Base-by-base conservation (phyloP, 2,329 filamentous ascomycete species). In the Delphinella strobiligena region DNA sequence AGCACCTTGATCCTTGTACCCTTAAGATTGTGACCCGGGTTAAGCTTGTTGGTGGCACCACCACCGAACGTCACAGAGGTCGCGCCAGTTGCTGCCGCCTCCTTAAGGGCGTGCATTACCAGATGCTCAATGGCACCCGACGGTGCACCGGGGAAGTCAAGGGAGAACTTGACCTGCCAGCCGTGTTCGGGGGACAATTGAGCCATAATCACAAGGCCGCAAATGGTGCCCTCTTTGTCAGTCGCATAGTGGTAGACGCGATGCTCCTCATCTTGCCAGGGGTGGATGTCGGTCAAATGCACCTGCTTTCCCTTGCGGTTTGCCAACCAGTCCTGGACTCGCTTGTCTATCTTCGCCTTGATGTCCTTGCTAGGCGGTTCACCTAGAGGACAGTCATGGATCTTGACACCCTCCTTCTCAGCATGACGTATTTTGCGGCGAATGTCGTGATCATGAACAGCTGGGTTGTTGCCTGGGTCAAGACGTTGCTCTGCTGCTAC, bases 121-220 rank as follows among this genome's bases (percentile, higher is more conserved):
- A 91, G 74, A 31, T 80, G 73, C 64, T 95, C 88, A 47, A 94
- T 94, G 24, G 83, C 80, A 34, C 88, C 88, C 33, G 77, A 84
- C n/a, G 88, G 82, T 1, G 87, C 75, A 18, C 75, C 77, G 0
- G 87, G 88, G 69, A 95, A 94, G 61, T 95, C 86, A 40, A 95
- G 76, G n/a, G 82, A 83, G 68, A 91, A 94, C 67, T 95, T 95
- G 56, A 94, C 80, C 66, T 95, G 88, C 77, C 86, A 93, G 40
- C 88, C 88, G 56, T 93, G 76, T 27, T 75, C 69, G 2, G 86
- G 84, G 3, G 82, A 75, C 19, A 95, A 75, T 59, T 86, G 82
- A 38, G 83, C 82, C 51, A 95, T 68, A 7, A 89, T 79, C n/a
- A 89, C 80, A 43, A 95, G 73, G 24, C 82, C 80, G 31, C 72